A percentile compares a stretch with the other conserved stretches of the same genome.
Evolutionary conservation across 2,329 filamentous ascomycete genomes (phyloP).

Genomic region (Aspergillus fumigatiaffinis): DNA sequence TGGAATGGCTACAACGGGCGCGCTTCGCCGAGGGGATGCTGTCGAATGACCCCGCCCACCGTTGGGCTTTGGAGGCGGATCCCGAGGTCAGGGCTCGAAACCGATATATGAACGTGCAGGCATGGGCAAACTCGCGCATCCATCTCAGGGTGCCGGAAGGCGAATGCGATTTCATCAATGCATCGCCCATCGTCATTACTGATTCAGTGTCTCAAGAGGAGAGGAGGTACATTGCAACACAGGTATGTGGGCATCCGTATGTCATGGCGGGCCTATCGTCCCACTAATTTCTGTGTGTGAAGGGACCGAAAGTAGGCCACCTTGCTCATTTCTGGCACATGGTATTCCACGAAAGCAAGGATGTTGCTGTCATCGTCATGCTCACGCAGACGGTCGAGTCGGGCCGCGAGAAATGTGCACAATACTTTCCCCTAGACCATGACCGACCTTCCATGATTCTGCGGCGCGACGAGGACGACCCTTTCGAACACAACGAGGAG

Average conservation of each 20-base stretch:
- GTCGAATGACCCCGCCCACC: slow-evolving; percentile 46
- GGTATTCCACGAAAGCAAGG: slow-evolving; percentile 75
- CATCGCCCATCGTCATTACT: slow-evolving; percentile 64
- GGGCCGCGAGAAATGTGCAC: slow-evolving; percentile 76
- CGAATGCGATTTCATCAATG: slow-evolving; percentile 76
- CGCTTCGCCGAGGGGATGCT: slow-evolving; percentile 48
- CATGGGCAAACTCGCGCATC: slow-evolving; percentile 82
- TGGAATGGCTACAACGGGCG: slow-evolving; percentile 58
- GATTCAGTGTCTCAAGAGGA: slow-evolving; percentile 45
- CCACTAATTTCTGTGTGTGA: neutral
- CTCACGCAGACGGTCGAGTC: slow-evolving; percentile 83
- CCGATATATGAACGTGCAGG: slow-evolving; percentile 84
- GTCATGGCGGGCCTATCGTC: neutral
- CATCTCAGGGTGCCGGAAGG: slow-evolving; percentile 72
- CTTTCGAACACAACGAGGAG: slow-evolving; percentile 53
- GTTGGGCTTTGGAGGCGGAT: slow-evolving; percentile 57
- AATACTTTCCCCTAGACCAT: slow-evolving; percentile 70
- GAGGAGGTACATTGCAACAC: slow-evolving; percentile 80
- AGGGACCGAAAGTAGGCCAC: slow-evolving; percentile 74
- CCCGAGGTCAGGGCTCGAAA: slow-evolving; percentile 63
- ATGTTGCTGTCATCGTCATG: slow-evolving; percentile 85
- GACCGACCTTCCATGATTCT: slow-evolving; percentile 50
- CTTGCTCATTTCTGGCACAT: slow-evolving; percentile 91
- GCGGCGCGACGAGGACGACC: slow-evolving; percentile 30
- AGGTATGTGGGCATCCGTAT: slow-evolving; percentile 43